Evolutionary conservation across 768 basidiomycete genomes (phyloP).

Genomic region (Imleria badia): DNA sequence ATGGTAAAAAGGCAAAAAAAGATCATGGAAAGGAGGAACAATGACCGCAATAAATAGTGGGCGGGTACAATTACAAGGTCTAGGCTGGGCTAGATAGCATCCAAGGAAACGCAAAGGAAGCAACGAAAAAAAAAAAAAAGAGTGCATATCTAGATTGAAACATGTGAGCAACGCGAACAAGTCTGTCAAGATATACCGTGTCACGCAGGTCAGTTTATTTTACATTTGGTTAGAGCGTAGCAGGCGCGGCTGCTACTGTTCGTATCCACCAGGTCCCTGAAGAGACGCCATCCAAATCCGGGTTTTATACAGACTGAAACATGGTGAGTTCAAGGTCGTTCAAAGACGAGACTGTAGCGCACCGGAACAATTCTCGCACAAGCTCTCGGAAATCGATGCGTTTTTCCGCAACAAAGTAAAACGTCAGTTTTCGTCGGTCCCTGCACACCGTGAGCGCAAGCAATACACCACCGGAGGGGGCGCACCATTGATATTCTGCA

Average conservation of each 20-base stretch:
- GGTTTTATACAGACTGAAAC: constrained; percentile 82
- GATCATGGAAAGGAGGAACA: background rate
- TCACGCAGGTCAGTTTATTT: constrained; percentile 17
- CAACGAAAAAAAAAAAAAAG: background rate
- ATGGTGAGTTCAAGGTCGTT: constrained; percentile 4
- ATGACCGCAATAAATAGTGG: constrained; percentile 21
- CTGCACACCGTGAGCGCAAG: constrained; percentile 37
- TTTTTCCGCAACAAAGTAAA: constrained; percentile 96
- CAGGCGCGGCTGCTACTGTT: constrained; percentile 36
- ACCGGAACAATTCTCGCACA: constrained; percentile 93
- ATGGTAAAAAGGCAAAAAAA: background rate
- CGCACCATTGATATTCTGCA: constrained; percentile 97
- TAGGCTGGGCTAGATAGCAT: constrained; percentile 35
- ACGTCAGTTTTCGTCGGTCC: constrained; percentile 97
- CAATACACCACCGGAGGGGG: constrained; percentile 5
- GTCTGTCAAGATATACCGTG: constrained; percentile 26
- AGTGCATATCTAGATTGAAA: constrained; percentile 34
- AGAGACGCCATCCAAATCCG: constrained; percentile 94
- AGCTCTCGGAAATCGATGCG: constrained; percentile 96
- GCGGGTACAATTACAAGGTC: constrained; percentile 30
- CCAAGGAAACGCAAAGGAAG: constrained; percentile 6
- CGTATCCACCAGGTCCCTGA: constrained; percentile 47
- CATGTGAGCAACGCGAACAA: constrained; percentile 6
- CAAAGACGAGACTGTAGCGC: background rate
- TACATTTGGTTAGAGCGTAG: background rate